A percentile compares a stretch with the other conserved stretches of the same genome.
phyloP scores from a whole-genome alignment of 371 early-diverging fungal species.

The Lichtheimia ornata region DNA sequence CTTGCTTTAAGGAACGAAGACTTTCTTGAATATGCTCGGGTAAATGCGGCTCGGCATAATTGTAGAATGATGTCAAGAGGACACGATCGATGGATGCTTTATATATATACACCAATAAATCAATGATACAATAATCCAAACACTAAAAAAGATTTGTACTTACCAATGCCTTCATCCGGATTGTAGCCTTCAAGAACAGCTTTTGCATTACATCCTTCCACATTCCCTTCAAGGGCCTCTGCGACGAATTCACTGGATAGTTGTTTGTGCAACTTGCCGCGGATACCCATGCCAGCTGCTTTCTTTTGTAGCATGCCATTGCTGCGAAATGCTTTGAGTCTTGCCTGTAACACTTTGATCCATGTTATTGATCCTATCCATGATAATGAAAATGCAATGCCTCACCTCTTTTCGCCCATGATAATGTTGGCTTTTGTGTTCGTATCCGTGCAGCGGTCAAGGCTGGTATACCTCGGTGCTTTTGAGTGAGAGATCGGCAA shows the following conservation, averaged over 20 bases:
- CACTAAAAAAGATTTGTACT: neutral
- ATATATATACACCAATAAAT: neutral
- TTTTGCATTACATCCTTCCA: neutral
- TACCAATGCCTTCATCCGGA: slow-evolving; percentile 8
- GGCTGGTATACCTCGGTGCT: no score
- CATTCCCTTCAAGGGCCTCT: slow-evolving; percentile 7
- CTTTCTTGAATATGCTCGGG: slow-evolving; percentile 32
- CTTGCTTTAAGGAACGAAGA: slow-evolving; percentile 54
- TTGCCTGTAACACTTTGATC: neutral
- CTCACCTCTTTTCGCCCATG: no score
- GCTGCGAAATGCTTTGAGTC: neutral
- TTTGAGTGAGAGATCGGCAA: no score
- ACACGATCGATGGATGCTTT: slow-evolving; percentile 20
- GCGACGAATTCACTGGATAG: slow-evolving; percentile 22
- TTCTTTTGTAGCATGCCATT: slow-evolving; percentile 17
- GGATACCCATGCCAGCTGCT: slow-evolving; percentile 26
- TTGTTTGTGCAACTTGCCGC: slow-evolving; percentile 18
- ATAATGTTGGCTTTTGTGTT: no score
- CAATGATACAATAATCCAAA: neutral
- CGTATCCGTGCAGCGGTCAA: no score
- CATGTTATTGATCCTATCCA: no score
- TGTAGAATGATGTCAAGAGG: slow-evolving; percentile 35
- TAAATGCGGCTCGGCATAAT: slow-evolving; percentile 37
- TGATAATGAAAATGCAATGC: no score
- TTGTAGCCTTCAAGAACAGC: neutral